These are phyloP conservation scores for Cymbopogon flexuosus DNA, from an alignment of 202 grass and related monocot species.

Conservation along the genomic window DNA sequence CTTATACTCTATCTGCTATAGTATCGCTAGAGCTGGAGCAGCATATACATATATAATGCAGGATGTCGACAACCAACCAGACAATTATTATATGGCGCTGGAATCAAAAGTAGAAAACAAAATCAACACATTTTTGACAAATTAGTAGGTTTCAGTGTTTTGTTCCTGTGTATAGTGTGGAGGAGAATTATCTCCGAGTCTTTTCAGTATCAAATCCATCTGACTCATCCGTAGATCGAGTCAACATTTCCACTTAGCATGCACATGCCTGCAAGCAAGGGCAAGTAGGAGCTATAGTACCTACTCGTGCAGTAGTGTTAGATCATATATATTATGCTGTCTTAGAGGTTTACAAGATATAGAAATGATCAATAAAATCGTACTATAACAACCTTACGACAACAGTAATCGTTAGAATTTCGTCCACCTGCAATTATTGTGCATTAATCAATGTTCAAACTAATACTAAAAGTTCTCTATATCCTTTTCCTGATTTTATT, in stretches of 20 bases:
- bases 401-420: not conserved
- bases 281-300: not conserved
- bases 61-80: not conserved
- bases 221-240: not conserved
- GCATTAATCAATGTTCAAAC: not conserved
- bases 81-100: not conserved
- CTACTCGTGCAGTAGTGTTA: not conserved
- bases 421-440: not conserved
- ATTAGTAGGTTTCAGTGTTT: not conserved
- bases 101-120: slow-evolving; percentile 12
- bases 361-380: not conserved
- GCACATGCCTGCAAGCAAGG: slow-evolving; percentile 26
- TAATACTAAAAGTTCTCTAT: not conserved
- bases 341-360: slow-evolving; percentile 13
- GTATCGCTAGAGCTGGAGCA: not conserved
- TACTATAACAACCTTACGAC: not conserved
- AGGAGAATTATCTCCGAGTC: not conserved
- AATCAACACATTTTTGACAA: not conserved
- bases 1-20: not conserved
- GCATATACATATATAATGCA: not conserved
- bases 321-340: not conserved
- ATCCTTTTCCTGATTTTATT: not conserved
- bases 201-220: slow-evolving; percentile 20
- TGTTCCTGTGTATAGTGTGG: not conserved
- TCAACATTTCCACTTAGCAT: slow-evolving; percentile 12